Evolutionary conservation across 352 stramenopile species (phyloP).

Genomic region (Phytopythium cucurbitacearum): DNA sequence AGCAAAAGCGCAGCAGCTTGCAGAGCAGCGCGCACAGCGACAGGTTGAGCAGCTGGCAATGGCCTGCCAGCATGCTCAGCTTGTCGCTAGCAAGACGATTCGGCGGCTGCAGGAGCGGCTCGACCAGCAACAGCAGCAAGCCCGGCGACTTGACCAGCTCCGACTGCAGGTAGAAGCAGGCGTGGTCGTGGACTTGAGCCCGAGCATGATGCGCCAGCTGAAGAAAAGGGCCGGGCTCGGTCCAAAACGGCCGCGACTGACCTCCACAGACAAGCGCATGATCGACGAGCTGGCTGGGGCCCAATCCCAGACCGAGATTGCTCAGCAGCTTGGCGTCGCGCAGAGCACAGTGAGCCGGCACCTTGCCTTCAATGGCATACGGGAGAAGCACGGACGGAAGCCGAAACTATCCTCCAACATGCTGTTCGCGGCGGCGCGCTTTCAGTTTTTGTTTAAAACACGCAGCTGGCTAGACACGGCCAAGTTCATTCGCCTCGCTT

Average conservation of each 20-base stretch:
- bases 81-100: not conserved
- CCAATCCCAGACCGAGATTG: not conserved
- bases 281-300: not conserved
- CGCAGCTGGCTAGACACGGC: not conserved
- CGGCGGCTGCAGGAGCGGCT: not conserved
- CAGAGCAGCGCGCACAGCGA: too few relatives aligned
- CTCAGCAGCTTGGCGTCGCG: not conserved
- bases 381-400: not conserved
- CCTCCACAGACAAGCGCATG: not conserved
- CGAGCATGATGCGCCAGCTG: not conserved
- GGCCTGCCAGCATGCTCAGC: too few relatives aligned
- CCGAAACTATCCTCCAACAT: not conserved
- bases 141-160: not conserved
- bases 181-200: not conserved
- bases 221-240: not conserved
- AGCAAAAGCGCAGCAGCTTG: too few relatives aligned
- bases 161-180: not conserved
- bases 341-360: not conserved
- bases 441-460: slow-evolving; percentile 1
- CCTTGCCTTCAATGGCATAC: not conserved
- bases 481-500: not conserved
- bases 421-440: not conserved
- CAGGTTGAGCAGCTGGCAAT: too few relatives aligned
- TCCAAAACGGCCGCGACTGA: not conserved
- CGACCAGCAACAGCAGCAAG: not conserved